Conservation (phyloP, 768 basidiomycete genomes). For the Boletus sensibilis region DNA sequence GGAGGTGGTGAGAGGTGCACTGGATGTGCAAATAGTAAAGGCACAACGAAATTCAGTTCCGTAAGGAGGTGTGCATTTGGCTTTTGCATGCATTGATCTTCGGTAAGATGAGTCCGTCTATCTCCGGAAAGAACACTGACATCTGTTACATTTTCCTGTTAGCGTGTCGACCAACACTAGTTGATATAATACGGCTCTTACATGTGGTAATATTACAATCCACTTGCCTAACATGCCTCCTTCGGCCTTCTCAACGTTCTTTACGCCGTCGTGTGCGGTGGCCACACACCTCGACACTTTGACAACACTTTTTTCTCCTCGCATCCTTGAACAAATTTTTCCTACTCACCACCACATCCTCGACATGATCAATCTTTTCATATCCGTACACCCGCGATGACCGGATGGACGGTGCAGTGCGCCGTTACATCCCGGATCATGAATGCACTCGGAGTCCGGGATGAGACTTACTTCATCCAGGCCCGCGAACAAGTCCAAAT, state of each 20-base stretch:
- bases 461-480: slow-evolving; percentile 10
- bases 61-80: slow-evolving; percentile 33
- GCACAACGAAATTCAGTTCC: slow-evolving; percentile 29
- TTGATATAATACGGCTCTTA: slow-evolving; percentile 20
- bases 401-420: slow-evolving; percentile 26
- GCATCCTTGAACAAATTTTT: slow-evolving; percentile 25
- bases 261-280: slow-evolving; percentile 2
- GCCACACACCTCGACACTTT: slow-evolving; percentile 1
- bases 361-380: slow-evolving; percentile 26
- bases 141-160: slow-evolving; percentile 9
- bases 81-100: slow-evolving; percentile 35
- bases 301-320: not conserved
- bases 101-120: slow-evolving; percentile 31
- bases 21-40: slow-evolving; percentile 18
- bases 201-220: slow-evolving; percentile 11
- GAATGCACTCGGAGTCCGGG: slow-evolving; percentile 9
- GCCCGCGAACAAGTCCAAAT: slow-evolving; percentile 7
- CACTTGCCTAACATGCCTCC: slow-evolving; percentile 14
- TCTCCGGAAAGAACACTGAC: slow-evolving; percentile 28
- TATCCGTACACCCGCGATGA: slow-evolving; percentile 34
- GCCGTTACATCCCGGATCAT: slow-evolving; percentile 33
- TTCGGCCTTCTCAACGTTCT: slow-evolving; percentile 1
- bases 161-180: slow-evolving; percentile 7
- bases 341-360: not conserved
- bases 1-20: slow-evolving; percentile 4